Conservation (phyloP, 441 rosid genomes). For the Gossypium schwendimanii region DNA sequence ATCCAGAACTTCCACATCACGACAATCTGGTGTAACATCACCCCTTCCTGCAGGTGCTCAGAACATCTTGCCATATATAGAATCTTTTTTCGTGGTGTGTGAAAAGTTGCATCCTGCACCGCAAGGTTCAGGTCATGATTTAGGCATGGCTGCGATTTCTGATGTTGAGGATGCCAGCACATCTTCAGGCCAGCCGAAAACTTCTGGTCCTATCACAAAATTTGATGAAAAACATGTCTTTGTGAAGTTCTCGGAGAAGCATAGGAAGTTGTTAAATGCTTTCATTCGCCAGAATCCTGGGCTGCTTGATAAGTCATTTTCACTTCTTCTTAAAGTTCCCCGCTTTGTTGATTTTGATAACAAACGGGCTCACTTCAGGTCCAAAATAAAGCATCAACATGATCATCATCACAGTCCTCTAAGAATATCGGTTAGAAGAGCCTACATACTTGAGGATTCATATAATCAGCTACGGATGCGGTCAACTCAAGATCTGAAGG, state of each 20-base stretch:
- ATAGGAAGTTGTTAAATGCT: slow-evolving; percentile 80
- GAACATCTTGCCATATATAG: slow-evolving; percentile 86
- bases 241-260: slow-evolving; percentile 84
- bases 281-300: slow-evolving; percentile 90
- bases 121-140: slow-evolving; percentile 57
- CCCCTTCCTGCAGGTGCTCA: slow-evolving; percentile 95
- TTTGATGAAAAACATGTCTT: slow-evolving; percentile 78
- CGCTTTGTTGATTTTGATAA: slow-evolving; percentile 93
- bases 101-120: slow-evolving; percentile 83
- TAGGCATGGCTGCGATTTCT: slow-evolving; percentile 38
- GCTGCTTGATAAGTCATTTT: slow-evolving; percentile 87
- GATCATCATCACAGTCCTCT: slow-evolving; percentile 87
- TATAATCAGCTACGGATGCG: slow-evolving; percentile 89
- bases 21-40: slow-evolving; percentile 53
- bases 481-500: slow-evolving; percentile 75
- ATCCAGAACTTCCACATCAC: slow-evolving; percentile 40
- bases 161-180: slow-evolving; percentile 60
- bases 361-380: slow-evolving; percentile 80
- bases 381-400: slow-evolving; percentile 89
- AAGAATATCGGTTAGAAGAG: slow-evolving; percentile 88
- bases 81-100: slow-evolving; percentile 79
- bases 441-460: slow-evolving; percentile 92
- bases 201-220: slow-evolving; percentile 40
- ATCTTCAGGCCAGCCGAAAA: slow-evolving; percentile 45
- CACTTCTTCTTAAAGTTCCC: slow-evolving; percentile 87